phyloP scores from a whole-genome alignment of 2,329 filamentous ascomycete genomes.

The Ophiognomonia clavigignenti-juglandacearum region DNA sequence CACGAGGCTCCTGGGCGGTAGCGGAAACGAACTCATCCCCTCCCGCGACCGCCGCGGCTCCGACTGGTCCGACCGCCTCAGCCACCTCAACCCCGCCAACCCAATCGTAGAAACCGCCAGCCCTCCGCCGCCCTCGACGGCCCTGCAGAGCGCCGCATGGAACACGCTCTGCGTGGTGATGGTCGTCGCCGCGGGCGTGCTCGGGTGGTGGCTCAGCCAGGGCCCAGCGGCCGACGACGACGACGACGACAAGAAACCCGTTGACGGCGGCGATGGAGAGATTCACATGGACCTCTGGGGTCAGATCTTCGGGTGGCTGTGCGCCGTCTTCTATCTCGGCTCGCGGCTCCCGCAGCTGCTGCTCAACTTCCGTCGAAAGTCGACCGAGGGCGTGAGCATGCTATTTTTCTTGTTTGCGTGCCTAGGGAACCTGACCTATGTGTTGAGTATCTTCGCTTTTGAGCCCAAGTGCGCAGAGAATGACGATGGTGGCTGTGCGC shows the following conservation, averaged over 20 bases:
- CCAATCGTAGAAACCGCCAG: conserved; percentile 58
- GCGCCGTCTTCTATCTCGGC: conserved; percentile 82
- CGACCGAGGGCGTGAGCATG: conserved; percentile 87
- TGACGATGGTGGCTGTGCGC: conserved; percentile 36
- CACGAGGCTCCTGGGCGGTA: conserved; percentile 45
- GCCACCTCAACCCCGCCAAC: conserved; percentile 73
- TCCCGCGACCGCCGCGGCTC: conserved; percentile 47
- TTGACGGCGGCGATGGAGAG: conserved; percentile 34
- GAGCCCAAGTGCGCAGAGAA: conserved; percentile 68
- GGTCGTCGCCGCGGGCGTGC: conserved; percentile 75
- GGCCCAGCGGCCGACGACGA: conserved; percentile 37
- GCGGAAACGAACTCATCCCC: too few relatives aligned
- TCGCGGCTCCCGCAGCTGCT: conserved; percentile 86
- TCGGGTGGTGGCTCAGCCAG: conserved; percentile 77
- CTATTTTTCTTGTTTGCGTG: conserved; percentile 97
- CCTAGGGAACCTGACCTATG: conserved; percentile 90
- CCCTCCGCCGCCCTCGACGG: conserved; percentile 39
- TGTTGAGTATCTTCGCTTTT: conserved; percentile 86
- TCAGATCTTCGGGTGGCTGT: conserved; percentile 91
- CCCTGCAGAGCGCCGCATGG: conserved; percentile 59
- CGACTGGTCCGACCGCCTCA: conserved; percentile 52
- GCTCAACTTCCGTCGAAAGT: conserved; percentile 88
- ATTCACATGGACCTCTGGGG: conserved; percentile 71
- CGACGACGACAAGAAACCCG: conserved; percentile 22
- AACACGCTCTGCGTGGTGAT: conserved; percentile 73